Evolutionary conservation across 208 protist species (phyloP), one percentile per base, ranked within the genome.

Genomic region (Acanthamoeba sp.): DNA sequence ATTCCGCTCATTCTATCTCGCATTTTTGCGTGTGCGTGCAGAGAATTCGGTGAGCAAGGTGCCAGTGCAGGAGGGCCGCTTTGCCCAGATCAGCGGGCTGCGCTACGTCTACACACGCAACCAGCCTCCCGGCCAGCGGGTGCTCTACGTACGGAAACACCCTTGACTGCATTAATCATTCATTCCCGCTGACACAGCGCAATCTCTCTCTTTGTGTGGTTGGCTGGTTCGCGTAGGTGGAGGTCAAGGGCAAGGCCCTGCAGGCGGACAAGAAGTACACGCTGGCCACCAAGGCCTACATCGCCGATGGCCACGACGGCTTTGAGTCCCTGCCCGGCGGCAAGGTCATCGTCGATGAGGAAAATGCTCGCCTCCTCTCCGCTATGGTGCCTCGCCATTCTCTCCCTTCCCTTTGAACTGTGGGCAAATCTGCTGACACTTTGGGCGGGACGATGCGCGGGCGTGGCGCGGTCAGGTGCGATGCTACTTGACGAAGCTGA

Each of bases 31-130:
- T 10, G 1, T 88, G 14, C 2, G 22, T 84, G 52, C 57, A 66
- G 94, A 95, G 62, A 95, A 94, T 91, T 29, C 24, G 12, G 85
- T 95, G 34, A 95, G 94, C 48, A 93, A 95, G 59, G 34, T 57
- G 55, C 94, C 94, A 38, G 48, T 76, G 89, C 52, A 95, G n/a
- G 94, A 95, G 20, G 94, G 94, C 34, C 89, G 94, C 89, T 95
- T 95, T 69, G 52, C 94, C 16, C 88, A 94, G 64, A 50, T 95
- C 57, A 71, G 52, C 36, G 94, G 94, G 10, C n/a, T 95, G 24
- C 73, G 62, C 0, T 95, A 95, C 69, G 59, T 76, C 29, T 95
- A 84, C 34, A 69, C 59, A 9, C 80, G 52, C 24, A 14, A 22
- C 24, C 45, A 50, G 42, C 94, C 94, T 12, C 45, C 94, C 34